phyloP scores from a whole-genome alignment of 208 protist species.

The Novymonas esmeraldas region DNA sequence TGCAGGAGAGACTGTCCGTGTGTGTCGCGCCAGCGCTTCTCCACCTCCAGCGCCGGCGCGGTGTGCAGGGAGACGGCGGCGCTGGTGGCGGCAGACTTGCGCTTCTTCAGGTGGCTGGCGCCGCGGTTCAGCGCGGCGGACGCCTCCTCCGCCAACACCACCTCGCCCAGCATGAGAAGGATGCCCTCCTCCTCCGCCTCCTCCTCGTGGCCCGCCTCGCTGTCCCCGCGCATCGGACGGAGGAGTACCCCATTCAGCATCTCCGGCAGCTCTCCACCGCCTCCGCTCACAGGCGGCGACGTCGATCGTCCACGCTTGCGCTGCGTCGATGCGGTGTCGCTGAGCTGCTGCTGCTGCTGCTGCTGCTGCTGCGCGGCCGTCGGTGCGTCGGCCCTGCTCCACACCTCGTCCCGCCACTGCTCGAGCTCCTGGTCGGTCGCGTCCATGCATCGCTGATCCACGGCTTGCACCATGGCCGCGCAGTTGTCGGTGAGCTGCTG shows the following conservation, averaged over 20 bases:
- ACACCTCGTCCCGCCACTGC: slow-evolving; percentile 31
- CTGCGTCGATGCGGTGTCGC: slow-evolving; percentile 1
- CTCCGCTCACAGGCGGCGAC: background rate
- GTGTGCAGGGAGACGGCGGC: slow-evolving; percentile 22
- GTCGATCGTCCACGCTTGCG: slow-evolving; percentile 25
- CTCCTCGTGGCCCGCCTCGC: background rate
- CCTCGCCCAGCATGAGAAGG: slow-evolving; percentile 64
- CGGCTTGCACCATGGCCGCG: slow-evolving; percentile 34
- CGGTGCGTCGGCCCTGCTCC: background rate
- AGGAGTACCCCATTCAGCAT: slow-evolving; percentile 21
- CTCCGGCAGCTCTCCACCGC: background rate
- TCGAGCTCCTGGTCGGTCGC: slow-evolving; percentile 29
- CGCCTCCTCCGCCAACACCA: slow-evolving; percentile 49
- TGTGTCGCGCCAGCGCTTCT: slow-evolving; percentile 50
- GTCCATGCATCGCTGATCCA: slow-evolving; percentile 56
- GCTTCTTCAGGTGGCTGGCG: slow-evolving; percentile 13
- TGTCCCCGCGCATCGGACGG: background rate
- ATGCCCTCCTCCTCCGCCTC: slow-evolving; percentile 11
- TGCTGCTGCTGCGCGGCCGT: background rate
- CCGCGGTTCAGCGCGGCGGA: slow-evolving; percentile 31
- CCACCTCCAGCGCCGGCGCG: slow-evolving; percentile 40
- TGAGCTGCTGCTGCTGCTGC: background rate
- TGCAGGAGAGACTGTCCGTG: slow-evolving; percentile 59
- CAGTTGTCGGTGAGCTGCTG: slow-evolving; percentile 40
- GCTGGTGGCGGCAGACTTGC: background rate